Base-by-base conservation (phyloP, 371 early-diverging fungal genomes). In the Dinochytrium kinnereticum region DNA sequence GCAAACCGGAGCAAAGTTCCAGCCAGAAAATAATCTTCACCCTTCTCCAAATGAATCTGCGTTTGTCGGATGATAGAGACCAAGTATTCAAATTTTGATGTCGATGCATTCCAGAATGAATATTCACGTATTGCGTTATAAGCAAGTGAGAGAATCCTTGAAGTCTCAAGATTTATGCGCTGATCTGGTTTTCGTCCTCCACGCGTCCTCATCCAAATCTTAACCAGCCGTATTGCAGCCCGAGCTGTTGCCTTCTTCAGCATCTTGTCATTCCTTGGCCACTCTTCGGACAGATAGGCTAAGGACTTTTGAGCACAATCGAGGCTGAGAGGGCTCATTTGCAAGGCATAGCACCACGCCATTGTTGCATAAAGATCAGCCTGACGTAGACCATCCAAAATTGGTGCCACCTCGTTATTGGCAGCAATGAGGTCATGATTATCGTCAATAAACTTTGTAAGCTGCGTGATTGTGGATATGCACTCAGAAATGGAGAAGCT, bases 31-130 rank as follows among this genome's bases (percentile, higher is more conserved):
- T 53, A 53, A 26, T 53, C 55, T 26, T 53, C 55, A 5, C n/a
- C 13, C 55, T 53, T 53, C 24, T 53, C 5, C 7, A 53, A 5
- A 26, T 53, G 55, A 15, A 53, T 53, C 17, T 21, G 5, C 5
- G 55, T 53, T 26, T 53, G 55, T 24, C 5, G 10, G 5, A 53
- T 21, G 24, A 53, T 53, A 5, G 55, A 13, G 17, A 13, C 26
- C 55, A 53, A 26, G 26, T 53, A 53, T 26, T 53, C n/a, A 24
- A 15, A 53, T 24, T 53, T 53, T 13, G 55, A 53, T 5, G 55
- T 53, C 26, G 55, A 53, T 24, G 55, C 55, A 24, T 53, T 53
- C 55, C 55, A 53, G 26, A 53, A 53, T 5, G 55, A 53, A 53
- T 21, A 53, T 26, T 53, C 55, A 21, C 55, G 55, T 21, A 53